These are phyloP conservation scores for Xanthoparmelia taractica DNA, from an alignment of 495 filamentous ascomycete genomes.

Conservation along the genomic window DNA sequence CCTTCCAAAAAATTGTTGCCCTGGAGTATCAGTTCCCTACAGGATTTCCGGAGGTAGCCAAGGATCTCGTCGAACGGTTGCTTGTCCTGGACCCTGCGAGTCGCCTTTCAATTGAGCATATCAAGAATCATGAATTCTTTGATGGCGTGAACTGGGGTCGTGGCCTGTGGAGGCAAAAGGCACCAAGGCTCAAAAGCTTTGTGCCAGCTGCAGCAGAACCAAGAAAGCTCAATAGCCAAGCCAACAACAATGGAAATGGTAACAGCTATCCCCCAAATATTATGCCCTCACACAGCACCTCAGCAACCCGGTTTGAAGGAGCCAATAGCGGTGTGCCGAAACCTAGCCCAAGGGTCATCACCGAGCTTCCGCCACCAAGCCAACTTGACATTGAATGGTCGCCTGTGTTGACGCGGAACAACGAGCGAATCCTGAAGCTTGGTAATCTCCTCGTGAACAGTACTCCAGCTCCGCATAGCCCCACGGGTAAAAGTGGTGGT, in stretches of 20 bases:
- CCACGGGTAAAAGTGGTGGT: conserved; percentile 56
- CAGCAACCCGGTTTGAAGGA: conserved; percentile 30
- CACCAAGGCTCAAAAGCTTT: conserved; percentile 82
- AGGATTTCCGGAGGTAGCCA: conserved; percentile 81
- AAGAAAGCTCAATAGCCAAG: conserved; percentile 68
- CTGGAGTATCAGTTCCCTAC: conserved; percentile 90
- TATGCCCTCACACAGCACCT: conserved; percentile 41
- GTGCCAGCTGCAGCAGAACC: conserved; percentile 71
- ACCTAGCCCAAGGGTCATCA: conserved; percentile 75
- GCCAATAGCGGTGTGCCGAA: conserved; percentile 44
- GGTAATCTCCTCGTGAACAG: conserved; percentile 81
- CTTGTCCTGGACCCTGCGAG: conserved; percentile 83
- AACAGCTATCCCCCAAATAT: conserved; percentile 37
- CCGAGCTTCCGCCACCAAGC: conserved; percentile 88
- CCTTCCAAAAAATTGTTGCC: conserved; percentile 95
- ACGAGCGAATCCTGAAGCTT: conserved; percentile 91
- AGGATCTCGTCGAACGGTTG: conserved; percentile 85
- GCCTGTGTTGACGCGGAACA: conserved; percentile 79
- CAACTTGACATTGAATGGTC: conserved; percentile 99
- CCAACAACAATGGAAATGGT: conserved; percentile 21
- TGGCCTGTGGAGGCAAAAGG: conserved; percentile 82
- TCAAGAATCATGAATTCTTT: conserved; percentile 97
- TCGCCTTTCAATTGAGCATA: conserved; percentile 88
- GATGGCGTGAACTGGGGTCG: conserved; percentile 81
- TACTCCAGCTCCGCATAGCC: conserved; percentile 59